phyloP scores from a whole-genome alignment of 345 rosid genomes.

The Eucalyptus melliodora region DNA sequence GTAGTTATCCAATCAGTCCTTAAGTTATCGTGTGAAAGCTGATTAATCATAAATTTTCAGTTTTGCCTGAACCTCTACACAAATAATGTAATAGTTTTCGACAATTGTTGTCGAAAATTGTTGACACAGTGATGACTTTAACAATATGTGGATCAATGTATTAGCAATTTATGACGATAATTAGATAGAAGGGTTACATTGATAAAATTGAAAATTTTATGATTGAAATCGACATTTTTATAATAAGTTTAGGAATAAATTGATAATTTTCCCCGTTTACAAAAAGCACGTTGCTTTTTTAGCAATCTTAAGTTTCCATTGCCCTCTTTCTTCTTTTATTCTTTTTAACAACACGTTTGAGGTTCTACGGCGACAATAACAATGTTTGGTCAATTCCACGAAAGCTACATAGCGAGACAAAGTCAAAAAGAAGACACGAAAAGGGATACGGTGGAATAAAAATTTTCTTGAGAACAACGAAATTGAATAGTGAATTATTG shows the following conservation, averaged over 20 bases:
- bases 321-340: background rate
- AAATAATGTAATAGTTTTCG: too few relatives aligned
- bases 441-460: background rate
- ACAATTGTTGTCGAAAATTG: background rate
- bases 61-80: background rate
- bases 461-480: background rate
- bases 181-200: background rate
- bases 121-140: background rate
- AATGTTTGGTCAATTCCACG: background rate
- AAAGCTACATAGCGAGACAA: background rate
- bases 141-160: background rate
- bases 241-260: background rate
- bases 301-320: background rate
- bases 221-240: accelerated
- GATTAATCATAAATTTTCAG: background rate
- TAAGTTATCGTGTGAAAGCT: accelerated
- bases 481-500: background rate
- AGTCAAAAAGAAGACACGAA: background rate
- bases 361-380: background rate
- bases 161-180: too few relatives aligned
- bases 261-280: background rate
- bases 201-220: background rate
- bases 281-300: background rate
- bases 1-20: background rate
- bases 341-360: background rate